Percentiles rank a stretch among this genome's conserved stretches.
Evolutionary conservation across 148 eudicot genomes (phyloP).

Genomic region (Hydrangea macrophylla): DNA sequence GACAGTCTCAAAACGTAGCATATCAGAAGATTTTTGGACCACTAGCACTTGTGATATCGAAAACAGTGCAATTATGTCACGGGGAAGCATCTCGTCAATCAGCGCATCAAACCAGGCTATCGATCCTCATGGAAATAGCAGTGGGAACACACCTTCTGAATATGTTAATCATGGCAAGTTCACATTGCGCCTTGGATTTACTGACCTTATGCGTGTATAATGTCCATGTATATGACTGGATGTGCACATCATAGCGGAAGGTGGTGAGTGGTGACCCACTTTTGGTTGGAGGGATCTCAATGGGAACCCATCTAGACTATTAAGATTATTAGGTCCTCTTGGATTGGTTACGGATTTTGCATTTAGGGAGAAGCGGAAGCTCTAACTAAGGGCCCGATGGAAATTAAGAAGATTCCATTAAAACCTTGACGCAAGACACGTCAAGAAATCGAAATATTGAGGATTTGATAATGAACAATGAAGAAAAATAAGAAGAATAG

Average conservation of each 20-base stretch:
- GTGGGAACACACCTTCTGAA: slow-evolving; percentile 55
- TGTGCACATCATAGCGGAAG: not conserved
- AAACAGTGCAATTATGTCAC: slow-evolving; percentile 55
- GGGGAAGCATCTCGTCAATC: slow-evolving; percentile 62
- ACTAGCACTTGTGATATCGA: slow-evolving; percentile 68
- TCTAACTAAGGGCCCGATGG: too few species aligned
- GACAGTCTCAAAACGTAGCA: slow-evolving; percentile 23
- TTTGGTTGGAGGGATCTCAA: not conserved
- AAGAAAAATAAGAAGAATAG: too few species aligned
- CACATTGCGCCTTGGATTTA: not conserved
- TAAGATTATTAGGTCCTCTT: not conserved
- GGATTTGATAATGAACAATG: too few species aligned
- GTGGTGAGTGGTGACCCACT: not conserved
- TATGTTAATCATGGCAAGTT: slow-evolving; percentile 78
- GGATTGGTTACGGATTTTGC: not conserved
- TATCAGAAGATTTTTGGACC: slow-evolving; percentile 59
- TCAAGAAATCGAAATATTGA: too few species aligned
- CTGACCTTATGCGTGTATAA: not conserved
- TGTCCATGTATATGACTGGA: not conserved
- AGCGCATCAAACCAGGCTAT: slow-evolving; percentile 48
- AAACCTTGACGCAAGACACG: too few species aligned
- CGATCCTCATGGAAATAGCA: slow-evolving; percentile 48
- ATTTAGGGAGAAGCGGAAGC: too few species aligned
- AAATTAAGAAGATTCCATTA: too few species aligned
- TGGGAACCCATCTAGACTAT: not conserved